Percentiles rank a stretch among this genome's conserved stretches.
Conservation (phyloP, 2,329 filamentous ascomycete species). For the Fusarium marasasianum region DNA sequence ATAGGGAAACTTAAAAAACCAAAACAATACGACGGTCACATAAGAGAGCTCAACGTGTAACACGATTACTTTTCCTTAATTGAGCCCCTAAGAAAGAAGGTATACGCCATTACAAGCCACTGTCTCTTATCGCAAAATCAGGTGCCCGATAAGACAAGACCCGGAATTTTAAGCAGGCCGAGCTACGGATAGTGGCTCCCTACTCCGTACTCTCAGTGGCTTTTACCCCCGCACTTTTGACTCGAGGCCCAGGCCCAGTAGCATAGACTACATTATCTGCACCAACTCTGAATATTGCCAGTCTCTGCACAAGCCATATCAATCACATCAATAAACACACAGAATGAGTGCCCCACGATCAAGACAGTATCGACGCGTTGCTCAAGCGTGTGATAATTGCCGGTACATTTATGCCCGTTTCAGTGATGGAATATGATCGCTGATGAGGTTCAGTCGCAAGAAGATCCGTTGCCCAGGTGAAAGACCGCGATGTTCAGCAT, state of each 20-base stretch:
- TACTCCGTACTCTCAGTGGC: background rate
- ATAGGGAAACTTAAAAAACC: no score
- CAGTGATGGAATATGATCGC: background rate
- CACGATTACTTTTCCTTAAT: no score
- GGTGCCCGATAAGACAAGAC: background rate
- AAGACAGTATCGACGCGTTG: constrained; percentile 19
- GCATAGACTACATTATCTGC: background rate
- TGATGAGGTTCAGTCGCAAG: background rate
- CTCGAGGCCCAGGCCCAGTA: background rate
- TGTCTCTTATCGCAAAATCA: background rate
- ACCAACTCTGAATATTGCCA: background rate
- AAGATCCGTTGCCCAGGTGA: constrained; percentile 31
- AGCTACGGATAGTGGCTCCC: background rate
- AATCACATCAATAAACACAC: accelerated
- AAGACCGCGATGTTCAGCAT: constrained; percentile 26
- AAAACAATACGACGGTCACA: accelerated
- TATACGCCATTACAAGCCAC: no score
- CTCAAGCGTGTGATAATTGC: constrained; percentile 25
- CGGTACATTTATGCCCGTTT: background rate
- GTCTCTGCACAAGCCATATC: background rate
- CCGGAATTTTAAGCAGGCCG: constrained; percentile 1
- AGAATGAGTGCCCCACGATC: constrained; percentile 13
- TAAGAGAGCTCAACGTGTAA: accelerated
- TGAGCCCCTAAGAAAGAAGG: background rate
- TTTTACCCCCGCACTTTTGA: background rate